Base-by-base conservation (phyloP, 75 land plant genomes). In the Selaginella tamariscina region DNA sequence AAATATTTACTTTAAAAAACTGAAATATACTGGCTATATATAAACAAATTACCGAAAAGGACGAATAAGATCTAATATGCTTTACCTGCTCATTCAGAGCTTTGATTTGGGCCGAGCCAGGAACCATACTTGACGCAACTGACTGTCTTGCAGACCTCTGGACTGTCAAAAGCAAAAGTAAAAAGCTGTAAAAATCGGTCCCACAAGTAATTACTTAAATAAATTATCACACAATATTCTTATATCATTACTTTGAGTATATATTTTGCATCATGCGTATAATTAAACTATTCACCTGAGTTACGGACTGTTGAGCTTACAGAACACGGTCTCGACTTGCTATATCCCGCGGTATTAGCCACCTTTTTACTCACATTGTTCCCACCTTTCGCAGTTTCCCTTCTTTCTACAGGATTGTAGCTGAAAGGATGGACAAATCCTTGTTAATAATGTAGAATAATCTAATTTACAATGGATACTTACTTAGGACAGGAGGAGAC, bases 351-450 rank as follows among this genome's bases (percentile, higher is more conserved):
- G n/a, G n/a, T n/a, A n/a, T n/a, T n/a, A n/a, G n/a, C n/a, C 20
- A 26, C 29, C 55, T 56, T 76, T 69, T 73, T 64, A 32, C 29
- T 32, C 20, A 29, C 75, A 1, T 77, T 78, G 57, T 69, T 79
- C 11, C 79, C 84, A 57, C 78, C 83, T 57, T 85, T 87, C 49
- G 65, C 33, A 2, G 30, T n/a, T 56, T 69, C 71, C 75, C 90
- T 85, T 59, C 89, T 71, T 67, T 87, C 90, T 54, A 82, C 71
- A 9, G 90, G 83, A 70, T 87, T 80, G 63, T 87, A 87, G 56
- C 84, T 85, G 68, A 59, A 27, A 59, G 5, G 8, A 59, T 23
- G 8, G 8, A 9, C 23, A 2, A n/a, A n/a, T n/a, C n/a, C n/a
- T n/a, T n/a, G n/a, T n/a, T n/a, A 27, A 23, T 26, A n/a, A 27